Evolutionary conservation across 768 basidiomycete species (phyloP).

Genomic region (Phaeotremella skinneri): DNA sequence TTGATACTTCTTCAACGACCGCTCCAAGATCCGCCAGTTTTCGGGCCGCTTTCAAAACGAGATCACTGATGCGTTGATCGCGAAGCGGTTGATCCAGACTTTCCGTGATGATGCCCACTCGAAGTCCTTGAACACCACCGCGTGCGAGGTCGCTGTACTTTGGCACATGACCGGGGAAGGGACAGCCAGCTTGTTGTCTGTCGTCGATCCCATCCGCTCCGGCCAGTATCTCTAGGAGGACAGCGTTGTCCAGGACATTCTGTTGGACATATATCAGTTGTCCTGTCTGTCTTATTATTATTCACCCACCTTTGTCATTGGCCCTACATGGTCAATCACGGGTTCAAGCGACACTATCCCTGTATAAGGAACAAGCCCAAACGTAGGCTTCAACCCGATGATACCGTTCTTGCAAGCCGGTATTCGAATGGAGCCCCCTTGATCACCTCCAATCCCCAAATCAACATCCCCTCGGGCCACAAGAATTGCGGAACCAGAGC

Average conservation of each 20-base stretch:
- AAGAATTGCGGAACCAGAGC: slow-evolving; percentile 55
- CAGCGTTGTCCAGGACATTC: slow-evolving; percentile 54
- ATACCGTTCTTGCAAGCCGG: slow-evolving; percentile 53
- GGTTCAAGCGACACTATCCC: slow-evolving; percentile 48
- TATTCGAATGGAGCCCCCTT: slow-evolving; percentile 56
- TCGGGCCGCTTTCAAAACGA: slow-evolving; percentile 52
- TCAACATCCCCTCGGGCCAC: slow-evolving; percentile 54
- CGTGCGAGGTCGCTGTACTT: slow-evolving; percentile 43
- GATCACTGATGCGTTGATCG: slow-evolving; percentile 52
- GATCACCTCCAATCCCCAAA: slow-evolving; percentile 57
- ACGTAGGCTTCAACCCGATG: slow-evolving; percentile 55
- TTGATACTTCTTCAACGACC: slow-evolving; percentile 54
- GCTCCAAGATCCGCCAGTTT: slow-evolving; percentile 54
- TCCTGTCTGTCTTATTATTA: background rate
- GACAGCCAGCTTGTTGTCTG: slow-evolving; percentile 51
- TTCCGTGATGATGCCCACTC: slow-evolving; percentile 55
- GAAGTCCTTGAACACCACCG: slow-evolving; percentile 50
- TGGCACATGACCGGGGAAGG: slow-evolving; percentile 52
- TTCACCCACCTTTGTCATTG: slow-evolving; percentile 39
- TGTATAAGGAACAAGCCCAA: slow-evolving; percentile 57
- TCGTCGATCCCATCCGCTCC: slow-evolving; percentile 57
- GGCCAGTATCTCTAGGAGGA: slow-evolving; percentile 55
- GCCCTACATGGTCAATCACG: slow-evolving; percentile 32
- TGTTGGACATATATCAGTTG: slow-evolving; percentile 12
- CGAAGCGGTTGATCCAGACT: slow-evolving; percentile 51